Base-by-base conservation (phyloP, 2,329 filamentous ascomycete genomes). In the Monosporascus sp. region DNA sequence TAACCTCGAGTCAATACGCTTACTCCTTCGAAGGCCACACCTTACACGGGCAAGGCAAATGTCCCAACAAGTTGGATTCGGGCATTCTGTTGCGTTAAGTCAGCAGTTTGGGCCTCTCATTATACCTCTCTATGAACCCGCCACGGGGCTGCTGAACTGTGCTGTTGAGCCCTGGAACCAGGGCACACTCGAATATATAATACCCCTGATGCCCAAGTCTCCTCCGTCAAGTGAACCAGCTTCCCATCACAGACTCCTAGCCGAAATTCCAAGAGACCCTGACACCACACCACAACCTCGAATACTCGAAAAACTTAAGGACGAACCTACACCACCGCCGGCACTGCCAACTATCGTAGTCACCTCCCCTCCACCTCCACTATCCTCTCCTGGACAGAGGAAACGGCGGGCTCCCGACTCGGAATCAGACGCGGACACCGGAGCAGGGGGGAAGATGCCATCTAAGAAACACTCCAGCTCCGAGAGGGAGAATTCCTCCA, bases 381-480 rank as follows among this genome's bases (percentile, higher is more conserved):
- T 17, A 16, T 2, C 17, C 43, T 17, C 22, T 17, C 5, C 8
- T 16, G 24, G 24, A 16, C 11, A 7, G 16, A 46, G 24, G n/a
- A 26, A 27, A 16, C 43, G 43, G 24, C 43, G 43, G 20, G 7
- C 22, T 11, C 24, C 43, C 16, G 26, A 48, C 26, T 52, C 47
- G 50, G 50, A 43, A 19, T 50, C 50, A 1, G 53, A 50, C 17
- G 58, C 56, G 41, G 55, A 59, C 22, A 55, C 48, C 49, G 54
- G 57, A 27, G 24, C 52, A 26, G 51, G 54, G 9, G 31, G 48
- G 40, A 54, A 27, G 27, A 57, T 56, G 34, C 66, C 72, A 5
- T 69, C 69, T 4, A 75, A 73, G 52, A 76, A 72, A 52, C 63
- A 67, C 49, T 62, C 66, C 3, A 60, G 53, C 48, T 65, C 64